phyloP scores from a whole-genome alignment of 129 eudicot species.

The Helichrysum umbraculigerum region DNA sequence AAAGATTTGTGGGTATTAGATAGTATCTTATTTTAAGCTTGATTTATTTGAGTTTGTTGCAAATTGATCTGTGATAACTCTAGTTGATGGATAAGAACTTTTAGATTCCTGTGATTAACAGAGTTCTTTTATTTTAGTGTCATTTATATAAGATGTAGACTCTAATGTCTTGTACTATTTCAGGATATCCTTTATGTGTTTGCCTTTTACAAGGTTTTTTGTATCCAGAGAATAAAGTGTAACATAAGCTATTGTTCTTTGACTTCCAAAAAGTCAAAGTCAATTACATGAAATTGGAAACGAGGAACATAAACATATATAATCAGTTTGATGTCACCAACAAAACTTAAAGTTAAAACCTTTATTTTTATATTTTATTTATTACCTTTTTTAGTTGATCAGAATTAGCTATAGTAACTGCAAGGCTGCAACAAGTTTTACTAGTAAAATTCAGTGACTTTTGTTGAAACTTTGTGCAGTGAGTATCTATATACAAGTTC shows the following conservation, averaged over 20 bases:
- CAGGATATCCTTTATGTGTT: conserved; percentile 4
- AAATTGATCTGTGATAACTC: no score
- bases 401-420: neutral
- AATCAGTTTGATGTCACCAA: neutral
- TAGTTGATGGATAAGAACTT: neutral
- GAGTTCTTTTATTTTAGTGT: neutral
- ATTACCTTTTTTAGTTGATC: neutral
- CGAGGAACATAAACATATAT: neutral
- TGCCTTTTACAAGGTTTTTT: conserved; percentile 18
- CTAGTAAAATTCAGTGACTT: neutral
- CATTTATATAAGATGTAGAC: neutral
- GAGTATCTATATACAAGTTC: neutral
- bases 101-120: neutral
- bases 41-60: no score
- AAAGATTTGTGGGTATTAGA: neutral
- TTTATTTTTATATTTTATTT: no score
- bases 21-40: neutral
- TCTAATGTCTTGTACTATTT: conserved; percentile 1
- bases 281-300: neutral
- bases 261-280: conserved; percentile 17
- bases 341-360: no score
- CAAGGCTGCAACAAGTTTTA: neutral
- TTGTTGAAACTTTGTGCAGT: neutral
- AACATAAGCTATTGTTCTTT: neutral
- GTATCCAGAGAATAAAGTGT: conserved; percentile 21